Conservation (phyloP, 2,329 filamentous ascomycete species). For the Penicillium brasilianum region DNA sequence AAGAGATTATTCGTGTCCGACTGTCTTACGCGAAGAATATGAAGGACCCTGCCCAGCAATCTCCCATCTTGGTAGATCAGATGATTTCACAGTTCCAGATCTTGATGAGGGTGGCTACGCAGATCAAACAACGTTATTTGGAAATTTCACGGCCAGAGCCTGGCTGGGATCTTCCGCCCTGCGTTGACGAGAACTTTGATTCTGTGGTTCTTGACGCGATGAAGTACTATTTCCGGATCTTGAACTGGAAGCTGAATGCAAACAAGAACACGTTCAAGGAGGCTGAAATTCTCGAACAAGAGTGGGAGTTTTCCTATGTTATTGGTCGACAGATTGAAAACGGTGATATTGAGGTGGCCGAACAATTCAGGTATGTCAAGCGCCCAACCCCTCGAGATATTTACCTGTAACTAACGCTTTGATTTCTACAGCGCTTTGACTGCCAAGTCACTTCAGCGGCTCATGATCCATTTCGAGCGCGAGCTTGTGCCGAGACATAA, state of each 20-base stretch:
- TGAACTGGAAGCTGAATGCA: constrained; percentile 95
- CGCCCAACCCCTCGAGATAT: neutral
- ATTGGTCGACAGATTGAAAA: constrained; percentile 90
- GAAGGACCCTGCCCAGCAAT: constrained; percentile 92
- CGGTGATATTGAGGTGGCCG: constrained; percentile 94
- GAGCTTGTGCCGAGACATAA: constrained; percentile 84
- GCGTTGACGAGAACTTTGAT: constrained; percentile 96
- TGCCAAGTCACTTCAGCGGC: constrained; percentile 84
- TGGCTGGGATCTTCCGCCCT: constrained; percentile 93
- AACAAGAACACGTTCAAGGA: constrained; percentile 99
- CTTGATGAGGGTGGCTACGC: constrained; percentile 84
- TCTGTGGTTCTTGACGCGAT: constrained; percentile 87
- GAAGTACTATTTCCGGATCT: constrained; percentile 97
- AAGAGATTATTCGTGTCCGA: constrained; percentile 93
- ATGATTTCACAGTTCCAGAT: constrained; percentile 98
- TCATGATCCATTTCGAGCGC: constrained; percentile 89
- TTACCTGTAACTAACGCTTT: constrained; percentile 31
- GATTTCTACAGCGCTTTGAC: constrained; percentile 70
- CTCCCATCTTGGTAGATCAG: constrained; percentile 92
- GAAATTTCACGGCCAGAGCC: constrained; percentile 82
- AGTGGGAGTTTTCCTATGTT: constrained; percentile 97
- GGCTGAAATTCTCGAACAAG: constrained; percentile 93
- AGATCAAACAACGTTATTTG: constrained; percentile 88
- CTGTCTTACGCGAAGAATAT: constrained; percentile 92
- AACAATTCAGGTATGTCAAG: constrained; percentile 76